Percentiles rank a stretch among this genome's conserved stretches.
Evolutionary conservation across 768 basidiomycete genomes (phyloP).

Genomic region (Psilocybe cubensis): DNA sequence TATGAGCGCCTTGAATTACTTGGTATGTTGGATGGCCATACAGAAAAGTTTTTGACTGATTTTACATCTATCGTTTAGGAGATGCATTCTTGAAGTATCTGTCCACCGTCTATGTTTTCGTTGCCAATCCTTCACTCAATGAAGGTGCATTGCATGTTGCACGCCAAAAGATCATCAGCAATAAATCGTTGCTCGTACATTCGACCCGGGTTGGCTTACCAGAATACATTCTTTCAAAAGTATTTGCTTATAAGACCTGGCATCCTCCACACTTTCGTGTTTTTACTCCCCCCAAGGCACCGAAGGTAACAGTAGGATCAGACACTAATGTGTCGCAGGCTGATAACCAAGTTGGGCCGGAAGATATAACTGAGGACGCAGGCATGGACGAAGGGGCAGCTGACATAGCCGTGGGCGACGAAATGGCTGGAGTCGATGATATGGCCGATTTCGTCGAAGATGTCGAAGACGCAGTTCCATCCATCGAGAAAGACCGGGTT

Average conservation of each 20-base stretch:
- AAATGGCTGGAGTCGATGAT: too few species aligned
- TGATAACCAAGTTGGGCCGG: conserved; percentile 1
- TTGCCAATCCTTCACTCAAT: conserved; percentile 61
- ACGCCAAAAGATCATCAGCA: conserved; percentile 76
- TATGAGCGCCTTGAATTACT: conserved; percentile 87
- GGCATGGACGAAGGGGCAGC: neutral
- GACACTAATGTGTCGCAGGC: neutral
- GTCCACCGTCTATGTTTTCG: conserved; percentile 74
- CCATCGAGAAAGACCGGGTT: neutral
- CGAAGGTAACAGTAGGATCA: conserved; percentile 15
- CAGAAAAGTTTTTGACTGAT: too few species aligned
- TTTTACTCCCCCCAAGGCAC: conserved; percentile 22
- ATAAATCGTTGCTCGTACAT: conserved; percentile 61
- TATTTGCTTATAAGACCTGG: conserved; percentile 72
- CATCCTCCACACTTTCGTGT: conserved; percentile 48
- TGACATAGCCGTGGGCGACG: too few species aligned
- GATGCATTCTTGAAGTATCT: conserved; percentile 87
- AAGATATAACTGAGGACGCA: conserved; percentile 1
- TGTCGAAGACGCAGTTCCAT: neutral
- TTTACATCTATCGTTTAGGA: too few species aligned
- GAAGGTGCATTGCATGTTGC: conserved; percentile 72
- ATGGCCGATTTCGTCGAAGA: too few species aligned
- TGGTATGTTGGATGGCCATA: conserved; percentile 63
- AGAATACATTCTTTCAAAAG: conserved; percentile 72
- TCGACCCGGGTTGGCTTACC: conserved; percentile 66